phyloP scores from a whole-genome alignment of 2,329 filamentous ascomycete species.

The Trichoderma cornu-damae region DNA sequence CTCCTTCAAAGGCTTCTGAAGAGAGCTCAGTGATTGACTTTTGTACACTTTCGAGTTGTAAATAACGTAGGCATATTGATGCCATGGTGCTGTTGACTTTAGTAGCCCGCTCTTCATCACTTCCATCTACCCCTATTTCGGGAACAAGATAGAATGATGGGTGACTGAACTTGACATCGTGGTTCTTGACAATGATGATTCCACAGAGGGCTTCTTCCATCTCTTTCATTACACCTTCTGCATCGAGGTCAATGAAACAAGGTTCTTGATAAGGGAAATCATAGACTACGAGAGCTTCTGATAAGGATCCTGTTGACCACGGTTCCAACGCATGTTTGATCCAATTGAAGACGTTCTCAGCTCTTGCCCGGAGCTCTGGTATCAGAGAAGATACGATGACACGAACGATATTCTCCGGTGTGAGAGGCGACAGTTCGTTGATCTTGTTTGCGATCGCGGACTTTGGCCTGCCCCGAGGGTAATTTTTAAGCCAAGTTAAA shows the following conservation, averaged over 20 bases:
- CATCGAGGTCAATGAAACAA: background rate
- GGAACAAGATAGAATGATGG: background rate
- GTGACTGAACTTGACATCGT: background rate
- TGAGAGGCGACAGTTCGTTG: background rate
- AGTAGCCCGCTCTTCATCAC: background rate
- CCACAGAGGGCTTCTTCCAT: background rate
- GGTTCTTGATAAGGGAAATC: background rate
- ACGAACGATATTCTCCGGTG: background rate
- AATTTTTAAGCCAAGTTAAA: background rate
- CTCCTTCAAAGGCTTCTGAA: background rate
- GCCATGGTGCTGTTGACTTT: background rate
- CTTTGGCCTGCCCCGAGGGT: background rate
- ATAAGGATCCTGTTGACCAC: background rate
- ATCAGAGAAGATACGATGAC: background rate
- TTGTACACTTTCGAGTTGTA: background rate
- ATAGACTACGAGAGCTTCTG: background rate
- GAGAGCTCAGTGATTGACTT: background rate
- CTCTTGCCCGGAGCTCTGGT: background rate
- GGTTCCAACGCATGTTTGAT: background rate
- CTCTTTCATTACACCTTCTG: background rate
- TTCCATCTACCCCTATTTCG: background rate
- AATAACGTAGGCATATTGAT: background rate
- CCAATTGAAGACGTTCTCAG: background rate
- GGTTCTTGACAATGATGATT: background rate
- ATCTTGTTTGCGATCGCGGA: background rate